phyloP scores from a whole-genome alignment of 2,329 filamentous ascomycete species.

The Phaeophleospora eucalypticola region DNA sequence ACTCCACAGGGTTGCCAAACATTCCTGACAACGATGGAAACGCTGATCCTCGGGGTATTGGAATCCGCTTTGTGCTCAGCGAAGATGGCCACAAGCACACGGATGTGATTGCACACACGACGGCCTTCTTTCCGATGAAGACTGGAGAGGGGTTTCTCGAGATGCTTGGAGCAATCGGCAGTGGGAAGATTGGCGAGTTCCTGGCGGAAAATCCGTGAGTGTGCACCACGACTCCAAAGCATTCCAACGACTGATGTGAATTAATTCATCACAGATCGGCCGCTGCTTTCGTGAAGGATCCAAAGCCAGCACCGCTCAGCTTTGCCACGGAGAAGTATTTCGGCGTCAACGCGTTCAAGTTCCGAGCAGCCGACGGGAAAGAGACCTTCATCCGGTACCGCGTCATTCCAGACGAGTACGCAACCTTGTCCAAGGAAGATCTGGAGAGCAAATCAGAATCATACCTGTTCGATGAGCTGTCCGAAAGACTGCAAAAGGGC shows the following conservation, averaged over 20 bases:
- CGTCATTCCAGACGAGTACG: slow-evolving; percentile 43
- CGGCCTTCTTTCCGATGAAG: slow-evolving; percentile 49
- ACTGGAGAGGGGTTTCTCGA: slow-evolving; percentile 52
- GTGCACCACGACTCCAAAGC: not conserved
- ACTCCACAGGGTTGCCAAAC: slow-evolving; percentile 25
- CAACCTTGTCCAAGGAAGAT: slow-evolving; percentile 37
- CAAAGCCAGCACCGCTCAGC: slow-evolving; percentile 49
- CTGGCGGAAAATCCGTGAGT: slow-evolving; percentile 43
- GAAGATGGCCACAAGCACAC: slow-evolving; percentile 46
- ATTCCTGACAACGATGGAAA: slow-evolving; percentile 26
- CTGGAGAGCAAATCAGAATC: slow-evolving; percentile 37
- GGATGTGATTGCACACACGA: slow-evolving; percentile 54
- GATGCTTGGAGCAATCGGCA: slow-evolving; percentile 43
- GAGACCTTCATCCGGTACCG: slow-evolving; percentile 48
- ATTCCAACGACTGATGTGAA: not conserved
- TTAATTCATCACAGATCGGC: slow-evolving; percentile 33
- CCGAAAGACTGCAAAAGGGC: slow-evolving; percentile 33
- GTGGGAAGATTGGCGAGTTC: slow-evolving; percentile 40
- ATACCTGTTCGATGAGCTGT: slow-evolving; percentile 51
- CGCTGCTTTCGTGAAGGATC: slow-evolving; percentile 44
- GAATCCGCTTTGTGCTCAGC: slow-evolving; percentile 46
- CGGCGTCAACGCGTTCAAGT: slow-evolving; percentile 49
- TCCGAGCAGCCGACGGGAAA: slow-evolving; percentile 40
- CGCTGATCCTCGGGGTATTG: slow-evolving; percentile 41
- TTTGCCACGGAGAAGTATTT: slow-evolving; percentile 50